Evolutionary conservation across 106 monocot species (phyloP), one percentile per base, ranked within the genome.

Genomic region (Platanthera zijinensis): DNA sequence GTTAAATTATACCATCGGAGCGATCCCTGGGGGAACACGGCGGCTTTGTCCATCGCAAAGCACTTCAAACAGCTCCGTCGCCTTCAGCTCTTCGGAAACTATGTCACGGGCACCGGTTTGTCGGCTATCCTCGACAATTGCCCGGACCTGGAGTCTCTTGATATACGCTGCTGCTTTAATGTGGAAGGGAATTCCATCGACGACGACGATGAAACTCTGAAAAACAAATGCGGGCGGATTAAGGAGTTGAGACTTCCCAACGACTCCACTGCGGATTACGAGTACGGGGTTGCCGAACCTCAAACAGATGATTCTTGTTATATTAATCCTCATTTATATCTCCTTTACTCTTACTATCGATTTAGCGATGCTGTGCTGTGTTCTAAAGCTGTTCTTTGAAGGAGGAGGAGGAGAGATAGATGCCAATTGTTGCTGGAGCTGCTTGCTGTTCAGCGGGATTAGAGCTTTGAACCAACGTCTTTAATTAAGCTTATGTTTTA

Each of bases 81-180:
- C 13, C 81, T 89, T 25, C 86, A 86, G 73, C 76, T 87, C 17
- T 19, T 80, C 21, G 84, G 74, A 52, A 81, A 79, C 76, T 63
- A 4, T 50, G 64, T 90, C 11, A 78, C 75, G 21, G 76, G 85
- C 67, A 50, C 50, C 46, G 90, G 83, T 11, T 53, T 90, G 5
- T 9, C 19, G 13, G 78, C 85, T 57, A 80, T 90, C 50, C 77
- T 90, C 14, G 78, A 87, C 61, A 77, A 57, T 10, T 90, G 90
- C 51, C 80, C 67, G 7, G 47, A 79, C 45, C 85, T 90, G 3
- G 85, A 90, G 75, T 77, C 69, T 30, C 85, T 87, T 13, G 90
- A 90, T 22, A 48, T 78, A 2, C 57, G 82, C 17, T 7, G 77
- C 25, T 82, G 82, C 45, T 82, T 76, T 28, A 28, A 76, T 57